Conservation (phyloP, 1,284 basidiomycete genomes). For the Cryptococcus floricola region DNA sequence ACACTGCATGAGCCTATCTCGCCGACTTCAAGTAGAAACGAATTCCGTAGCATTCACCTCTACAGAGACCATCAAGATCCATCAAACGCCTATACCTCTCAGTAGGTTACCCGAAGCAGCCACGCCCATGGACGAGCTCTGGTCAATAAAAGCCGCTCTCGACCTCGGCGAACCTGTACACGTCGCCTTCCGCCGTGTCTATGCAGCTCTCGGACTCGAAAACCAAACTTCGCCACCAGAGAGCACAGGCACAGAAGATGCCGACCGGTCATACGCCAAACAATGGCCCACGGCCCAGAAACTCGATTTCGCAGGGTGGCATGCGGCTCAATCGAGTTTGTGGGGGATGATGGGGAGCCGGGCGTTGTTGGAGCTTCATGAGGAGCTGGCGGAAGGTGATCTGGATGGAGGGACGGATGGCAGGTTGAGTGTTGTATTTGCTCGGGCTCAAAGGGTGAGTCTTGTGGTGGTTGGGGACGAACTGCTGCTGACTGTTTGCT, state of each 20-base stretch:
- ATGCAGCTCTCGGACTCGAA: constrained; percentile 25
- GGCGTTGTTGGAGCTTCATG: constrained; percentile 34
- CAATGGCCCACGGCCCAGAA: constrained; percentile 16
- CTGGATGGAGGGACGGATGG: constrained; percentile 13
- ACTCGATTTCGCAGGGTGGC: constrained; percentile 34
- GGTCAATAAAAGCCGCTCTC: constrained; percentile 40
- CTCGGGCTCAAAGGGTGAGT: constrained; percentile 31
- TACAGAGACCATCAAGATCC: constrained; percentile 18
- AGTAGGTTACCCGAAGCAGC: constrained; percentile 20
- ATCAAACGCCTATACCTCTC: constrained; percentile 15
- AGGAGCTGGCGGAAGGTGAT: constrained; percentile 26
- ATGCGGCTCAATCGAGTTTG: constrained; percentile 34
- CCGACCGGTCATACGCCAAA: constrained; percentile 8
- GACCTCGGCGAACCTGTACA: constrained; percentile 46
- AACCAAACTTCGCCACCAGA: constrained; percentile 1
- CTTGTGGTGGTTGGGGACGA: not conserved
- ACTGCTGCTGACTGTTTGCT: constrained; percentile 3
- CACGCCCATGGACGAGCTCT: constrained; percentile 43
- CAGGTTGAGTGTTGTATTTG: constrained; percentile 22
- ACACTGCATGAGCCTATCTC: constrained; percentile 36
- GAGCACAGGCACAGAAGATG: constrained; percentile 1
- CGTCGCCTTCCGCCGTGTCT: constrained; percentile 37
- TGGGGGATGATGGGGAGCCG: constrained; percentile 18
- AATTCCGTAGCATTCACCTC: constrained; percentile 8
- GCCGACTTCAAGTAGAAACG: constrained; percentile 26